phyloP scores from a whole-genome alignment of 1,139 yeast genomes.

The Pichia sp. region DNA sequence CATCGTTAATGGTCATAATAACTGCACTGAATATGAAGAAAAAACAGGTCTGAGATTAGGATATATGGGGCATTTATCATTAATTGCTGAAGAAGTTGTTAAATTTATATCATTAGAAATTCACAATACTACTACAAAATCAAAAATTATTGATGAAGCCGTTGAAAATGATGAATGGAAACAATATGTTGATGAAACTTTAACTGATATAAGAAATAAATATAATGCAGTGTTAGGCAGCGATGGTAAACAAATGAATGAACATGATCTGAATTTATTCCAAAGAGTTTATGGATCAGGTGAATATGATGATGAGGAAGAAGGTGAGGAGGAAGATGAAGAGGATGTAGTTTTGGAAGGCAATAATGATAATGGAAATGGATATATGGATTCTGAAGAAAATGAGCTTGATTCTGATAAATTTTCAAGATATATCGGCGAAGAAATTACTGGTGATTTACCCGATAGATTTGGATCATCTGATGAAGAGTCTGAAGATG shows the following conservation, averaged over 20 bases:
- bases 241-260: slow-evolving; percentile 41
- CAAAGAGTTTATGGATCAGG: slow-evolving; percentile 38
- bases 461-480: slow-evolving; percentile 52
- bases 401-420: slow-evolving; percentile 36
- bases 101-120: slow-evolving; percentile 73
- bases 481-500: slow-evolving; percentile 49
- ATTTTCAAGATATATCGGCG: slow-evolving; percentile 79
- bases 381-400: slow-evolving; percentile 25
- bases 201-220: slow-evolving; percentile 86
- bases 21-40: slow-evolving; percentile 58
- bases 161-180: slow-evolving; percentile 66
- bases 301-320: slow-evolving; percentile 28
- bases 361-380: slow-evolving; percentile 9
- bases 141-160: slow-evolving; percentile 53
- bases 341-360: slow-evolving; percentile 11
- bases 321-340: slow-evolving; percentile 16
- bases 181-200: slow-evolving; percentile 72
- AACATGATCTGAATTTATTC: slow-evolving; percentile 30
- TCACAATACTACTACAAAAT: slow-evolving; percentile 40
- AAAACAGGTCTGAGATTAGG: slow-evolving; percentile 74
- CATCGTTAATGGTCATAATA: slow-evolving; percentile 75
- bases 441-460: slow-evolving; percentile 61
- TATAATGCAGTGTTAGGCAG: slow-evolving; percentile 96
- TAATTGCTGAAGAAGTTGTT: slow-evolving; percentile 95
- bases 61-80: slow-evolving; percentile 93